Base-by-base conservation (phyloP, 495 filamentous ascomycete species). In the Jackrogersella minutella region DNA sequence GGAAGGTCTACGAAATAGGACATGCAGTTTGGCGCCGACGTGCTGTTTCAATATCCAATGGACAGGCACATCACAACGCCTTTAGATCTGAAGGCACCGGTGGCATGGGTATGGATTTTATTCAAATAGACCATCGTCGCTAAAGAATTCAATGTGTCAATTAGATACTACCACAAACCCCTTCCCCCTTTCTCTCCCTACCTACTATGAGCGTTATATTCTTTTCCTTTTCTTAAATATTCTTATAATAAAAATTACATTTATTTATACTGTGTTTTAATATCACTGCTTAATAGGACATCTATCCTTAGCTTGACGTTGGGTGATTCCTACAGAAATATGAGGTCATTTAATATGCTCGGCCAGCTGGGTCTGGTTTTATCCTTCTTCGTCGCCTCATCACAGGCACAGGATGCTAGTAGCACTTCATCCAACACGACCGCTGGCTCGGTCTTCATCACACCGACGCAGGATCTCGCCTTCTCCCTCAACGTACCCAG, bases 401-500 rank as follows among this genome's bases (percentile, higher is more conserved):
- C 66, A 4, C 66, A 55, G 24, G 66, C 59, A 52, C 66, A 64
- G n/a, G 66, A 59, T 54, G 66, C 47, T 36, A 26, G 34, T 13
- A 50, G 8, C 6, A 54, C 47, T 5, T 30, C 51, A 24, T 51
- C 59, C 11, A 61, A 60, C 28, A 51, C 66, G 26, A 58, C 58
- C 50, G 62, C 70, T 14, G 57, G 54, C 6, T 75, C 78, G 37
- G 70, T 76, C 66, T 82, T 80, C 70, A 64, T 76, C 53, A 61
- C 70, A 11, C 66, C 74, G 13, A 19, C 69, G 34, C 65, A 68
- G 19, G 77, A 80, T 61, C 74, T 83, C 39, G 78, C 76, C 0
- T 84, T 85, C 63, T 77, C 79, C 2, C 65, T 84, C 21, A 82
- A 78, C 30, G 73, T 81, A 8, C 80, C 79, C 9, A 58, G 62